Evolutionary conservation across 768 basidiomycete genomes (phyloP).

Genomic region (Lyophyllum atratum): DNA sequence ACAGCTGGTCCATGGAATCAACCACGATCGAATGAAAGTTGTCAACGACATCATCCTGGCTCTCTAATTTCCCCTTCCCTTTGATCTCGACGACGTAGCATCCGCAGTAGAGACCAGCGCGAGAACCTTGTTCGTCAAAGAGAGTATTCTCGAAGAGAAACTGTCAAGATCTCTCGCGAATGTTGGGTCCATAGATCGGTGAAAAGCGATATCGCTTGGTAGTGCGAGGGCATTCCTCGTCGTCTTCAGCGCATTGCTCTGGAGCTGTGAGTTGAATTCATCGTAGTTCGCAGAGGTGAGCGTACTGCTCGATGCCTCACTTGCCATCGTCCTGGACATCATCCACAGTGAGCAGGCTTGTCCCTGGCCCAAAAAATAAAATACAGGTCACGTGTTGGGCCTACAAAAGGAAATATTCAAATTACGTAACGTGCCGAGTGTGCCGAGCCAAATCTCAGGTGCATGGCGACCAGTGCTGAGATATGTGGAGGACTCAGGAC

Average conservation of each 20-base stretch:
- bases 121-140: constrained; percentile 66
- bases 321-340: constrained; percentile 9
- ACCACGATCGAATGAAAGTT: constrained; percentile 76
- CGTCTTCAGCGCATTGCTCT: constrained; percentile 60
- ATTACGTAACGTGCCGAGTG: too few species aligned
- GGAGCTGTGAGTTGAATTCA: constrained; percentile 57
- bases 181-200: constrained; percentile 78
- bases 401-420: background rate
- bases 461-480: too few species aligned
- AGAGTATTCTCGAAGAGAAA: constrained; percentile 66
- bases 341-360: background rate
- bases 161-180: constrained; percentile 73
- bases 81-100: constrained; percentile 31
- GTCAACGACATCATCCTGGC: constrained; percentile 83
- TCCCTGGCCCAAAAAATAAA: background rate
- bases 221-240: constrained; percentile 63
- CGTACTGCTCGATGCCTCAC: constrained; percentile 13
- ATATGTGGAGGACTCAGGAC: too few species aligned
- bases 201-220: constrained; percentile 82
- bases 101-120: constrained; percentile 47
- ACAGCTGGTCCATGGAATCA: constrained; percentile 81
- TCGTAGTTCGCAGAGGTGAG: constrained; percentile 38
- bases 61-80: constrained; percentile 56
- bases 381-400: background rate
- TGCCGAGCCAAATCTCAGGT: too few species aligned